Evolutionary conservation across 257 asterid genomes (phyloP).

Genomic region (Misopates orontium): DNA sequence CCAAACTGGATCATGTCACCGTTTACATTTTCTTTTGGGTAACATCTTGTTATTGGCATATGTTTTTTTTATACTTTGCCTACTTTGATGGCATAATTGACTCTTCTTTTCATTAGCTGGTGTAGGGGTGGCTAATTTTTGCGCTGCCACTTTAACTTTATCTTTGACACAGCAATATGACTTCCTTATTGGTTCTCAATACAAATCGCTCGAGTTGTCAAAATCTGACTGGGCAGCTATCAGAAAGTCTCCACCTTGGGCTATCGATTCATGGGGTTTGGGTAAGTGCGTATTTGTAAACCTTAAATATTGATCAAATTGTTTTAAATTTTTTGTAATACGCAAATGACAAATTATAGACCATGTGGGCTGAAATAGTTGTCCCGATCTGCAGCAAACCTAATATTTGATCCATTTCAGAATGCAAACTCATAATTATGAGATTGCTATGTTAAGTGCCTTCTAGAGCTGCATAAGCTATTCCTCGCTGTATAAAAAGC

Average conservation of each 20-base stretch:
- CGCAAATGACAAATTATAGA: slow-evolving; percentile 17
- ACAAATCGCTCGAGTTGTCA: slow-evolving; percentile 87
- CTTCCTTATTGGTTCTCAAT: slow-evolving; percentile 94
- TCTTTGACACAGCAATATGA: slow-evolving; percentile 79
- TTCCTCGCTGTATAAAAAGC: slow-evolving; percentile 9
- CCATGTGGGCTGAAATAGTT: slow-evolving; percentile 12
- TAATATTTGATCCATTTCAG: slow-evolving; percentile 23
- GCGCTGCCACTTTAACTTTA: slow-evolving; percentile 14
- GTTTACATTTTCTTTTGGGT: not conserved
- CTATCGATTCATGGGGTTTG: slow-evolving; percentile 98
- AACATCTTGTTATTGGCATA: not conserved
- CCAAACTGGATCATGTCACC: not conserved
- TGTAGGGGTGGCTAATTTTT: slow-evolving; percentile 22
- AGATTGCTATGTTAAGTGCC: slow-evolving; percentile 14
- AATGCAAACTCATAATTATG: slow-evolving; percentile 1
- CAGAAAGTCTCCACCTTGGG: slow-evolving; percentile 94
- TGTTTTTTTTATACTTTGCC: slow-evolving; percentile 6
- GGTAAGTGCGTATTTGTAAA: slow-evolving; percentile 56
- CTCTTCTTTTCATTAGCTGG: slow-evolving; percentile 12
- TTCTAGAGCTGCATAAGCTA: slow-evolving; percentile 15
- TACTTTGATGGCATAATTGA: slow-evolving; percentile 7
- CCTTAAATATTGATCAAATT: slow-evolving; percentile 17
- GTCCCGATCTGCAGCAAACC: slow-evolving; percentile 19
- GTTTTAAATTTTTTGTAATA: slow-evolving; percentile 10
- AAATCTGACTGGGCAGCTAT: slow-evolving; percentile 89